Base-by-base conservation (phyloP, 495 filamentous ascomycete genomes). In the Pseudevernia furfuracea region DNA sequence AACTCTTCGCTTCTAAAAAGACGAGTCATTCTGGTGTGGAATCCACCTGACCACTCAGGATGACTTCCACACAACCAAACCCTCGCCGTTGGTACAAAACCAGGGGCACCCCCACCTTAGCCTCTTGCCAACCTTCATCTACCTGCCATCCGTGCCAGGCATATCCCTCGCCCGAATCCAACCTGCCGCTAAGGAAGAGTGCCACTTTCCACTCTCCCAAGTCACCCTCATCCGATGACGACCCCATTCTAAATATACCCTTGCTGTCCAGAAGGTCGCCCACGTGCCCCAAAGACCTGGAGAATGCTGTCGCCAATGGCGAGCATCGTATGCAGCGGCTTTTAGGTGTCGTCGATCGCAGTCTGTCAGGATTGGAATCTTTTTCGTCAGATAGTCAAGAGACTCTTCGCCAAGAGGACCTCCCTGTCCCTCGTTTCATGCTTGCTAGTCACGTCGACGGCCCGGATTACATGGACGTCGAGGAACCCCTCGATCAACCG, bases 191-290 rank as follows among this genome's bases (percentile, higher is more conserved):
- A 64, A 74, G 70, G 65, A 83, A 82, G 71, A 78, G 79, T 67
- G 76, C 81, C 58, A 84, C 81, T 30, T 84, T 83, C 59, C 74
- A 81, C 65, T 73, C 79, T 9, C 74, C 80, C 19, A 77, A 72
- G 8, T 73, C 74, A 28, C 73, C 80, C 39, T 75, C 75, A 10
- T 71, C 74, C 56, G 76, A 77, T 46, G 71, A 73, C 65, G 77
- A 81, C 61, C 79, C 77, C 9, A 68, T 80, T 15, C 37, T 81
- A 44, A 72, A 71, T 61, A 70, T 83, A 53, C 78, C 76, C 17
- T 75, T 75, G 39, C 70, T 83, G 61, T 80, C 80, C 64, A 76
- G 75, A 61, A 80, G 81, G 56, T 78, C 80, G 48, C 76, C 78
- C 9, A 83, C 81, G 25, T 82, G 68, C 62, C 74, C 75, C 43